Evolutionary conservation across 345 rosid genomes (phyloP).

Genomic region (Kandelia obovata): DNA sequence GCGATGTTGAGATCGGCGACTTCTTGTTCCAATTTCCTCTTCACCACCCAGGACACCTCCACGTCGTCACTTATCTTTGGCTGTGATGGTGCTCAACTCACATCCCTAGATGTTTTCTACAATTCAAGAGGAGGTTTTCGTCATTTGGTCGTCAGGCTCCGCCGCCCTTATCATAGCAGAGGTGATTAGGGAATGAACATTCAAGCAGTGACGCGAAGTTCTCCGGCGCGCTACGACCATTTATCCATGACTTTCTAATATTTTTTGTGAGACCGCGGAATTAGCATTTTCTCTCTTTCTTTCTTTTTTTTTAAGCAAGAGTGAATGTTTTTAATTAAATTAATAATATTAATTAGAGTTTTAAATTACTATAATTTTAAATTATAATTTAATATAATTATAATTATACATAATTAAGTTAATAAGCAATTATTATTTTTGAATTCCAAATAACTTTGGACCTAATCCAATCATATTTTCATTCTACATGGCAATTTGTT

Average conservation of each 20-base stretch:
- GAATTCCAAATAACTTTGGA: too few relatives aligned
- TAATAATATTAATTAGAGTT: too few relatives aligned
- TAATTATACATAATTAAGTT: too few relatives aligned
- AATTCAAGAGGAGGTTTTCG: slow-evolving; percentile 61
- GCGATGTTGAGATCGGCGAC: slow-evolving; percentile 54
- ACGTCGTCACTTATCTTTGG: slow-evolving; percentile 83
- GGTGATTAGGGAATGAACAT: slow-evolving; percentile 65
- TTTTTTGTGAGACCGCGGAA: too few relatives aligned
- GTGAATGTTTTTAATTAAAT: too few relatives aligned
- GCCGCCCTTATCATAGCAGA: slow-evolving; percentile 49
- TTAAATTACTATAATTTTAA: too few relatives aligned
- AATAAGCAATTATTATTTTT: too few relatives aligned
- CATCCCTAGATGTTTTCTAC: slow-evolving; percentile 53
- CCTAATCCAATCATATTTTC: too few relatives aligned
- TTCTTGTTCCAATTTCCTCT: slow-evolving; percentile 70
- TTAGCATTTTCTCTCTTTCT: too few relatives aligned
- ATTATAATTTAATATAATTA: too few relatives aligned
- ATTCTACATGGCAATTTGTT: too few relatives aligned
- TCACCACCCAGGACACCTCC: slow-evolving; percentile 84
- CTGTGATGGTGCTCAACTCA: slow-evolving; percentile 61
- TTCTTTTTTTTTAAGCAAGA: too few relatives aligned
- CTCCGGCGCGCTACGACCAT: slow-evolving; percentile 76
- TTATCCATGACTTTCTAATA: slow-evolving; percentile 41
- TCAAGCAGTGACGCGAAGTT: slow-evolving; percentile 81
- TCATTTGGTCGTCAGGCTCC: slow-evolving; percentile 69